Evolutionary conservation across 345 rosid genomes (phyloP).

Genomic region (Hypericum perforatum): DNA sequence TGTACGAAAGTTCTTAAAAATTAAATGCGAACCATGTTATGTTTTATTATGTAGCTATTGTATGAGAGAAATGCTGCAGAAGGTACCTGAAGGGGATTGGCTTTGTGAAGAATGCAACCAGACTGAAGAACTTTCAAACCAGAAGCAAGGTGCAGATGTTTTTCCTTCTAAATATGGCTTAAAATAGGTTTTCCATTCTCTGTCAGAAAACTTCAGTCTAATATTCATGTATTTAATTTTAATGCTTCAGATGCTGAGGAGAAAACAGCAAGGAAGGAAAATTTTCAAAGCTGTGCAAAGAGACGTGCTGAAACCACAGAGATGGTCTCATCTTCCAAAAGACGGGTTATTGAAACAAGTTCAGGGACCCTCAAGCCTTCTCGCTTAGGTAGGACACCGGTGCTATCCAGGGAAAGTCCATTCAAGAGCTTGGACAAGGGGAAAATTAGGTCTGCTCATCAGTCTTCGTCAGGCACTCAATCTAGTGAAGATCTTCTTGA

Average conservation of each 20-base stretch:
- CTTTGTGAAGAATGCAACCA: conserved; percentile 92
- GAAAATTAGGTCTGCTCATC: conserved; percentile 41
- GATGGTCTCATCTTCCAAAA: conserved; percentile 39
- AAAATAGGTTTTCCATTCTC: conserved; percentile 1
- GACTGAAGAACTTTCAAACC: conserved; percentile 57
- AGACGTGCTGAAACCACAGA: conserved; percentile 49
- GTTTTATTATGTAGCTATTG: conserved; percentile 56
- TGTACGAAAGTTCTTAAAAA: too few species aligned
- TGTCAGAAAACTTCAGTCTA: background rate
- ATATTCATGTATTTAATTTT: conserved; percentile 19
- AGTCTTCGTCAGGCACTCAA: conserved; percentile 31
- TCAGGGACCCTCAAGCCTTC: conserved; percentile 55
- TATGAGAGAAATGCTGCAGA: conserved; percentile 80
- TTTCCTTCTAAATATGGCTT: background rate
- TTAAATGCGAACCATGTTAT: too few species aligned
- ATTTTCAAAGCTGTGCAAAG: conserved; percentile 35
- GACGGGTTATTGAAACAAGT: conserved; percentile 47
- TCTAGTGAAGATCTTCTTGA: conserved; percentile 34
- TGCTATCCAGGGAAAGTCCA: conserved; percentile 32
- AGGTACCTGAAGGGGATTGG: conserved; percentile 90
- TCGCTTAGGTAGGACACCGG: conserved; percentile 34
- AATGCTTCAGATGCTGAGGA: conserved; percentile 46
- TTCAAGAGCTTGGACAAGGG: conserved; percentile 33
- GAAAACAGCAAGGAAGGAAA: conserved; percentile 32
- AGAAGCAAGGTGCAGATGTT: conserved; percentile 46